These are phyloP conservation scores for Pholiota adiposa DNA, from an alignment of 1,284 basidiomycete species.

Conservation along the genomic window DNA sequence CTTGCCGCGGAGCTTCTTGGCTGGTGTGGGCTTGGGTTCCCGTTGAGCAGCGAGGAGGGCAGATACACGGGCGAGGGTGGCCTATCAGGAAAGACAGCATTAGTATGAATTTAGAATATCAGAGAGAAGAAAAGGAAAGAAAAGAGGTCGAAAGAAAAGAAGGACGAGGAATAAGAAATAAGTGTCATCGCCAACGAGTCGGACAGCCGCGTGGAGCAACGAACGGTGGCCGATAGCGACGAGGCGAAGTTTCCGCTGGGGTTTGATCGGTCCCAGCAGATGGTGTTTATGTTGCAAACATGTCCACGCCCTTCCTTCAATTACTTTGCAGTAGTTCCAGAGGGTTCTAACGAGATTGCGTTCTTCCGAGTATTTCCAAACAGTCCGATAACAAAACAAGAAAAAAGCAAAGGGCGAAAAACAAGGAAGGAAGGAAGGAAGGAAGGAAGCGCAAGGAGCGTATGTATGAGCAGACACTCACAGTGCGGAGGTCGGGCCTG, in stretches of 20 bases:
- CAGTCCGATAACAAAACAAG: neutral
- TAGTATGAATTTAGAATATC: constrained; percentile 45
- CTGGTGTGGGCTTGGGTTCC: constrained; percentile 72
- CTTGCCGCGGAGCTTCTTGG: constrained; percentile 79
- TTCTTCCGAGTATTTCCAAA: constrained; percentile 5
- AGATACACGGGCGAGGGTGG: constrained; percentile 81
- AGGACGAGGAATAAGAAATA: constrained; percentile 41
- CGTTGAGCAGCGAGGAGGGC: constrained; percentile 74
- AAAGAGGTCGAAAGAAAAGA: constrained; percentile 48
- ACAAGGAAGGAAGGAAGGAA: constrained; percentile 16
- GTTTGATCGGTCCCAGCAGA: constrained; percentile 65
- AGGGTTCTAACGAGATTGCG: constrained; percentile 79
- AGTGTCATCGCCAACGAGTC: constrained; percentile 76
- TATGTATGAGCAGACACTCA: constrained; percentile 50
- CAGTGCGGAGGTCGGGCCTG: constrained; percentile 81
- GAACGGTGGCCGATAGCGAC: constrained; percentile 77
- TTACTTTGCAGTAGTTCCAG: constrained; percentile 64
- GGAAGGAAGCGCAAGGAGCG: constrained; percentile 13
- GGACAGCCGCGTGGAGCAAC: constrained; percentile 60
- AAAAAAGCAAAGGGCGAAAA: constrained; percentile 16
- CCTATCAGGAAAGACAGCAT: constrained; percentile 49
- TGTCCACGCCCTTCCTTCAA: constrained; percentile 88
- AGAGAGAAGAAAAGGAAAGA: constrained; percentile 47
- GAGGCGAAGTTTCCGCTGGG: constrained; percentile 58
- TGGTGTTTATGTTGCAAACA: constrained; percentile 73